Conservation (phyloP, 2,329 filamentous ascomycete genomes). For the Mycosphaerella arachidis region DNA sequence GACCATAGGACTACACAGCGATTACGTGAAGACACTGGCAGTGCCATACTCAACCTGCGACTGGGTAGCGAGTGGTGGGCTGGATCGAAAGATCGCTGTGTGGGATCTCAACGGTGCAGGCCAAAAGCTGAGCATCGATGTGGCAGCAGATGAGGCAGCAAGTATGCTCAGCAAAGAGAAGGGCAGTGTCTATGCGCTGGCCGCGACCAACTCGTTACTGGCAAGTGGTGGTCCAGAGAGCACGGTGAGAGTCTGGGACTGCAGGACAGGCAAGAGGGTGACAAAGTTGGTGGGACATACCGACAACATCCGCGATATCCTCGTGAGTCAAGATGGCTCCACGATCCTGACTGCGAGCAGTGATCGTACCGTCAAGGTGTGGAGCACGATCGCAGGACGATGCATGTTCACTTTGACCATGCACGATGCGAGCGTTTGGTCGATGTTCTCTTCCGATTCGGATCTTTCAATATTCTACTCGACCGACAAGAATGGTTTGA, state of each 20-base stretch:
- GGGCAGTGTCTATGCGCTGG: conserved; percentile 89
- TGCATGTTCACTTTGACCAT: conserved; percentile 98
- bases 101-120: conserved; percentile 91
- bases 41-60: conserved; percentile 65
- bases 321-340: conserved; percentile 83
- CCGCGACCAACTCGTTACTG: conserved; percentile 72
- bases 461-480: conserved; percentile 89
- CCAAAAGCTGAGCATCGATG: conserved; percentile 80
- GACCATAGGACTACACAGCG: conserved; percentile 86
- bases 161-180: conserved; percentile 69
- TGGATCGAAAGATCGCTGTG: conserved; percentile 85
- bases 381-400: conserved; percentile 89
- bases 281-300: conserved; percentile 97
- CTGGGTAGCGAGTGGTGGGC: conserved; percentile 90
- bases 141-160: conserved; percentile 72
- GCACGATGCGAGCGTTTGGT: conserved; percentile 99
- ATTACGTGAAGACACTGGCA: conserved; percentile 94
- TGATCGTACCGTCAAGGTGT: conserved; percentile 95
- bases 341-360: conserved; percentile 91
- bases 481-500: conserved; percentile 81
- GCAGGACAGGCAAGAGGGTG: conserved; percentile 78
- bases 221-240: conserved; percentile 93
- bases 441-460: conserved; percentile 82
- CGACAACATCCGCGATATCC: conserved; percentile 85
- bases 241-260: conserved; percentile 87